Base-by-base conservation (phyloP, 345 rosid genomes). In the Syzygium jambos region DNA sequence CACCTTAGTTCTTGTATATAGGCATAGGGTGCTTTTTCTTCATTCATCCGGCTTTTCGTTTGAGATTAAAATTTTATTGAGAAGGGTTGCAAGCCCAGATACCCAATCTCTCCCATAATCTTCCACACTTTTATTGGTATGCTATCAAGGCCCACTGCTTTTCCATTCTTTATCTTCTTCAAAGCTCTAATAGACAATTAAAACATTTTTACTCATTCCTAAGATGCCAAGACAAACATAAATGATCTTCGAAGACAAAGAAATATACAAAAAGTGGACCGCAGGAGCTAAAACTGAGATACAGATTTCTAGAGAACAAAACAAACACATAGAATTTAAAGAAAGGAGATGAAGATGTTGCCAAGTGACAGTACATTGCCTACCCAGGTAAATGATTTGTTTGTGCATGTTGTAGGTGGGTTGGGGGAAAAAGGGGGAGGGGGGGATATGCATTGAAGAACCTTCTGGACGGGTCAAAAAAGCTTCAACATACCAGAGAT, bases 141-240 rank as follows among this genome's bases (percentile, higher is more conserved):
- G 84, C 49, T 9, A 51, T 65, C 52, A 14, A 63, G 84, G 41
- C 84, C 84, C 25, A 77, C 49, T 34, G 52, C 88, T 41, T 53
- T 78, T 51, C 88, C 88, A 34, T 63, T 73, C 54, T 65, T 86
- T 27, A 78, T 86, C 46, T 77, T 73, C 59, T 86, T 86, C 46
- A 73, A 73, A 38, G 49, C 80, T 73, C 80, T 73, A 38, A 34
- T 19, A 73, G 23, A 73, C 25, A 73, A 73, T 73, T 38, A 73
- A 73, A 68, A 68, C 43, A 68, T 68, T 43, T 68, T 17, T 73
- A 73, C 49, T 73, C 49, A 11, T 73, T 73, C 80, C 80, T 73
- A 73, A 21, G 14, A 38, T 21, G 49, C 25, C 38, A 22, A 73
- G 49, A 73, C 82, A 73, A 23, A 73, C 49, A 34, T 73, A 73